Percentiles rank a stretch among this genome's conserved stretches.
phyloP scores from a whole-genome alignment of 768 basidiomycete genomes.

The Hysterangium stoloniferum region DNA sequence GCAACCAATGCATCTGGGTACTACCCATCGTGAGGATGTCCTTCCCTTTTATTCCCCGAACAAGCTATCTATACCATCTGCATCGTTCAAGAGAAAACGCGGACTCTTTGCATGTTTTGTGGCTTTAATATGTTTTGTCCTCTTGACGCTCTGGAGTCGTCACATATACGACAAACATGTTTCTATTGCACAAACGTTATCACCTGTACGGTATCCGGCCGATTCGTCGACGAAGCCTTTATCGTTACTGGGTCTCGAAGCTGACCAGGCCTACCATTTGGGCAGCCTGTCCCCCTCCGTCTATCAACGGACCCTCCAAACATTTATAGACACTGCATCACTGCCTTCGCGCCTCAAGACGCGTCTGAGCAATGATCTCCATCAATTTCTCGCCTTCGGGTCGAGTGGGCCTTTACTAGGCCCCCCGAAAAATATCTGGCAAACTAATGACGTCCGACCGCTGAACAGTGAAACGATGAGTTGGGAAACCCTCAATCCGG shows the following conservation, averaged over 20 bases:
- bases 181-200: neutral
- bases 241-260: constrained; percentile 6
- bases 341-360: constrained; percentile 27
- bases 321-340: constrained; percentile 2
- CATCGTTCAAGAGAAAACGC: neutral
- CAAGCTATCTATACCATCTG: too few relatives aligned
- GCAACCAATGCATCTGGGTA: too few relatives aligned
- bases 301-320: neutral
- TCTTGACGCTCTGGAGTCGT: neutral
- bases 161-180: neutral
- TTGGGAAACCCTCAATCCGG: neutral
- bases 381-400: neutral
- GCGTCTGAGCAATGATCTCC: constrained; percentile 21
- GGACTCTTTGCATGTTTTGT: neutral
- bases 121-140: neutral
- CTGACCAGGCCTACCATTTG: constrained; percentile 8
- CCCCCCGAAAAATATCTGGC: constrained; percentile 4
- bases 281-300: neutral
- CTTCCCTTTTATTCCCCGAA: too few relatives aligned
- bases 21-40: too few relatives aligned
- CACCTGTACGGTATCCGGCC: neutral
- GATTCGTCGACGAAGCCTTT: neutral
- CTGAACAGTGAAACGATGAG: neutral
- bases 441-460: constrained; percentile 7
- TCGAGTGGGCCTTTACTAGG: neutral